Conservation (phyloP, 306 rosid species). For the Cucumis melo region DNA sequence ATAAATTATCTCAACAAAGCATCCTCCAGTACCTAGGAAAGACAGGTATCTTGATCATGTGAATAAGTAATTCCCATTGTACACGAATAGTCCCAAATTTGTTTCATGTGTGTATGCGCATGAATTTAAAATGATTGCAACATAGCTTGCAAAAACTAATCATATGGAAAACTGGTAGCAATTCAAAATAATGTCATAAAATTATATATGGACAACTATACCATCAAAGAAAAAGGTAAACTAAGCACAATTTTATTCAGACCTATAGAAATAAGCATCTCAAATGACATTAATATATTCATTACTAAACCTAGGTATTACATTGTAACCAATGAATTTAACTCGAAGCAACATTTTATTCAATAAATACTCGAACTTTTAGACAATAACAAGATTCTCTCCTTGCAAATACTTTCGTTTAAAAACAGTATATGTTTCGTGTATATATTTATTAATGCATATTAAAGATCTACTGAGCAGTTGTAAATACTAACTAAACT, state of each 20-base stretch:
- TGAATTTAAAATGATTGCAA: not conserved
- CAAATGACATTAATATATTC: not conserved
- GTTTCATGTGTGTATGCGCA: not conserved
- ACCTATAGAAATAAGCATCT: not conserved
- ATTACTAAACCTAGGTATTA: not conserved
- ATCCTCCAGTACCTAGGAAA: slow-evolving; percentile 2
- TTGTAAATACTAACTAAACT: not conserved
- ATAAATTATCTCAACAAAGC: not conserved
- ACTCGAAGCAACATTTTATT: not conserved
- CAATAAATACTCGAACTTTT: not conserved
- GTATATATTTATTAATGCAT: too few relatives aligned
- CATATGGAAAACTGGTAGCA: not conserved
- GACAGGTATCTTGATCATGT: not conserved
- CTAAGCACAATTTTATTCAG: not conserved
- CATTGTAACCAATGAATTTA: not conserved
- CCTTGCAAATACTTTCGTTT: not conserved
- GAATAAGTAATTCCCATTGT: not conserved
- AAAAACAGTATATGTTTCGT: not conserved
- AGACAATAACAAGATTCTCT: not conserved
- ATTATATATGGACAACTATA: not conserved
- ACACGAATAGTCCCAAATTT: not conserved
- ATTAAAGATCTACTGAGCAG: not conserved
- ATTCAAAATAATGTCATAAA: not conserved
- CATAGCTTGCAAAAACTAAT: not conserved
- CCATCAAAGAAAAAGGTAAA: not conserved